Conservation (phyloP, 495 filamentous ascomycete species). For the Penicillium canariense region DNA sequence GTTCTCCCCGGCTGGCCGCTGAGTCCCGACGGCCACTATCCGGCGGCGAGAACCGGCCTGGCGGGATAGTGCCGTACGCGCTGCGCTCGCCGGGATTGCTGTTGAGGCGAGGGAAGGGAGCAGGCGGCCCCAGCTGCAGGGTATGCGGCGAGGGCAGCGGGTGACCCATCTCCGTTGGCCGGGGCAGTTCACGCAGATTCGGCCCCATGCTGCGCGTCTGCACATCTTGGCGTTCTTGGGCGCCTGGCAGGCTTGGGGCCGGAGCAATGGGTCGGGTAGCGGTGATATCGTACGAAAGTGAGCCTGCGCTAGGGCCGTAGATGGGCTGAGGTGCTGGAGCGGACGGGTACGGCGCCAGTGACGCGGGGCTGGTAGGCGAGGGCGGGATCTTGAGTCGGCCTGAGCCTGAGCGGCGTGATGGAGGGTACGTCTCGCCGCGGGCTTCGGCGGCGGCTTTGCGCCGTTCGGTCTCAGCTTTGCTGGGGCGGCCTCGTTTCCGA, state of each 20-base stretch:
- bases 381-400: slow-evolving; percentile 33
- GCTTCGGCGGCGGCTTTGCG: slow-evolving; percentile 51
- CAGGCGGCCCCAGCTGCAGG: slow-evolving; percentile 33
- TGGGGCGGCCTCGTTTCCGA: slow-evolving; percentile 60
- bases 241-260: slow-evolving; percentile 1
- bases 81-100: slow-evolving; percentile 18
- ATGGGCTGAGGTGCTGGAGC: slow-evolving; percentile 8
- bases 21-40: slow-evolving; percentile 32
- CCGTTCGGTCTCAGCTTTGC: slow-evolving; percentile 54
- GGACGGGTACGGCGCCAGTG: not conserved
- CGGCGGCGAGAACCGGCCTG: slow-evolving; percentile 31
- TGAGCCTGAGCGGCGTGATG: slow-evolving; percentile 32
- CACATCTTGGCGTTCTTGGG: slow-evolving; percentile 23
- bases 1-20: slow-evolving; percentile 16
- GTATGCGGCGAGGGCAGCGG: slow-evolving; percentile 35
- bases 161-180: slow-evolving; percentile 31
- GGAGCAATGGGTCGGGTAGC: slow-evolving; percentile 8
- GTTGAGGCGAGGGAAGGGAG: slow-evolving; percentile 27
- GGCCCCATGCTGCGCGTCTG: slow-evolving; percentile 23
- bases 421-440: slow-evolving; percentile 50
- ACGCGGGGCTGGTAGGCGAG: slow-evolving; percentile 34
- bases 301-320: slow-evolving; percentile 1
- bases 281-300: slow-evolving; percentile 14
- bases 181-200: slow-evolving; percentile 35
- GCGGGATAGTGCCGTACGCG: slow-evolving; percentile 15